These are phyloP conservation scores for Mortierella sp. DNA, from an alignment of 371 early-diverging fungal genomes.

Conservation along the genomic window DNA sequence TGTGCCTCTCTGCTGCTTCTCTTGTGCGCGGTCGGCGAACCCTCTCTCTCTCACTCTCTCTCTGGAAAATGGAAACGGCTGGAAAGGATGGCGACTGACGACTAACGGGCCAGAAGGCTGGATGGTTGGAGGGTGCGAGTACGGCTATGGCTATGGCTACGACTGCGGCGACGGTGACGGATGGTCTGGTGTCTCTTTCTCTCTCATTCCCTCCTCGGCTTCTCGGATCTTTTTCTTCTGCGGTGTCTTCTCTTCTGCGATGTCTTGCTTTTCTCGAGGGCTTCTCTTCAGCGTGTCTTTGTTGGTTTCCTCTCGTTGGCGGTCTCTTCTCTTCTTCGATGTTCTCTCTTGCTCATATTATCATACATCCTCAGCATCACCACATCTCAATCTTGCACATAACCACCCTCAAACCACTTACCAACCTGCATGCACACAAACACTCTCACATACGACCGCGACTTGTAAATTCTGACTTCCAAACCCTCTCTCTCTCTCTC, in stretches of 20 bases:
- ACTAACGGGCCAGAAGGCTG: no score
- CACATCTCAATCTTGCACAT: background rate
- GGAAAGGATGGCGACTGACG: no score
- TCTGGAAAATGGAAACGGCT: no score
- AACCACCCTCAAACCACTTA: background rate
- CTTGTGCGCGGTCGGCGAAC: background rate
- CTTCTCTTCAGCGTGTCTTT: background rate
- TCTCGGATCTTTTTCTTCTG: background rate
- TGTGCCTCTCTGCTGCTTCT: background rate
- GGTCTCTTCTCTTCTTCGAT: no score
- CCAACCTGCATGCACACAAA: background rate
- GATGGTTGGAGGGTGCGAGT: background rate
- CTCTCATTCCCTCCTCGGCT: background rate
- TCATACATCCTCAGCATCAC: background rate
- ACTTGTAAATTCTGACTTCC: conserved; percentile 1
- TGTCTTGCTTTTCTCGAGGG: background rate
- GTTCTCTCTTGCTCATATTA: background rate
- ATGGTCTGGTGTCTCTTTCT: background rate
- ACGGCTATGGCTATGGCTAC: no score
- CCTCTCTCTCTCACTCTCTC: no score
- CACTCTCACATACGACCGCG: background rate
- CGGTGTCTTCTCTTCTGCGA: background rate
- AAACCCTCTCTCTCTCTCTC: background rate
- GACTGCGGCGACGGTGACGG: background rate
- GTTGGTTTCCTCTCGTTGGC: background rate